These are phyloP conservation scores for Diaporthe helianthi DNA, from an alignment of 2,329 filamentous ascomycete species.

Conservation along the genomic window DNA sequence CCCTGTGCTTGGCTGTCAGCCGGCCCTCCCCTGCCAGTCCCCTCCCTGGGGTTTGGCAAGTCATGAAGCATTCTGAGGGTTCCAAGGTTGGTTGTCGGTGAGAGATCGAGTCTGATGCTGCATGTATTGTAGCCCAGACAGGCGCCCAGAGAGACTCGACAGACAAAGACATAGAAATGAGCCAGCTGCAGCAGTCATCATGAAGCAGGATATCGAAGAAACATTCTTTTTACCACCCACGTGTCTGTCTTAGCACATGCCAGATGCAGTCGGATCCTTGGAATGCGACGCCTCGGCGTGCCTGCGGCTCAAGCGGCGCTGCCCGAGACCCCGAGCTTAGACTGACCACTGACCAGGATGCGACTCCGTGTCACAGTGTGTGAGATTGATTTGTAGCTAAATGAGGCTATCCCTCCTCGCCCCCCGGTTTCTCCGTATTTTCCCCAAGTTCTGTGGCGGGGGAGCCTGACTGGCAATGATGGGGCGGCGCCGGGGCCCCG, in stretches of 20 bases:
- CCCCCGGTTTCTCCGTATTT: slow-evolving; percentile 22
- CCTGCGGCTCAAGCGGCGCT: not conserved
- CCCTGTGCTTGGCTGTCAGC: slow-evolving; percentile 4
- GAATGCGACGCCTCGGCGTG: not conserved
- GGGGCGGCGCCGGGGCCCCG: too few relatives aligned
- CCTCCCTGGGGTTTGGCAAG: not conserved
- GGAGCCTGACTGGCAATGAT: not conserved
- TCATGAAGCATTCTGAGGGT: not conserved
- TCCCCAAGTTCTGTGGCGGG: slow-evolving; percentile 10
- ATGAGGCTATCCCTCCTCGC: not conserved
- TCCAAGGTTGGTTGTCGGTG: not conserved
- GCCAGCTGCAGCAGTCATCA: not conserved
- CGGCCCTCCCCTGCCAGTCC: not conserved
- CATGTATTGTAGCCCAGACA: not conserved
- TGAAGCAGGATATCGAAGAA: too few relatives aligned
- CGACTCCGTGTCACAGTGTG: too few relatives aligned
- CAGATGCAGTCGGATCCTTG: not conserved
- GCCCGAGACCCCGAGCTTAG: slow-evolving; percentile 3
- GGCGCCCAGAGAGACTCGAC: too few relatives aligned
- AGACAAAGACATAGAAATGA: not conserved
- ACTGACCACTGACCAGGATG: not conserved
- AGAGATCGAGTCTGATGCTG: not conserved
- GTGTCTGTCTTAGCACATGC: not conserved
- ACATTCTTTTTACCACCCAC: not conserved
- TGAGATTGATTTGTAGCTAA: not conserved